Base-by-base conservation (phyloP, 805 yeast genomes). In the Kuraishia molischiana region DNA sequence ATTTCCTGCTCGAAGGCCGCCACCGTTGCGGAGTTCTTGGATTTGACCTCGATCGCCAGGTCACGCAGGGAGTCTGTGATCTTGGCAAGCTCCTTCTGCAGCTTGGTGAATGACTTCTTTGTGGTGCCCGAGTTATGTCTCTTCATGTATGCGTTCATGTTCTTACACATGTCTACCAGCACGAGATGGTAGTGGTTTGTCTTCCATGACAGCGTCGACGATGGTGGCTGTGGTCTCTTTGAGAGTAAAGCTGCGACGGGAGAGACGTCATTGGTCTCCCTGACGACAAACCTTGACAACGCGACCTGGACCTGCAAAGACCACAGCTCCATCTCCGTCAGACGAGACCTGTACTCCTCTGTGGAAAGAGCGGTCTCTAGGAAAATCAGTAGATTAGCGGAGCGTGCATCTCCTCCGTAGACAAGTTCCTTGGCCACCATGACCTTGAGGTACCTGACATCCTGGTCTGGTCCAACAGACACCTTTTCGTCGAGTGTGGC, bases 391-490 rank as follows among this genome's bases (percentile, higher is more conserved):
- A 36, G 44, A 37, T 24, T 43, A 5, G 47, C 52, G 32, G 50
- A 48, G 40, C 50, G 45, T 29, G 50, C 47, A 24, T 47, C 49
- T 6, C 57, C 51, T 3, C 56, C 48, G 6, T 53, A 58, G 3
- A 72, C 47, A 9, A 70, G 47, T 43, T 71, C 70, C 41, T 56
- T 59, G 17, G 69, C 45, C 26, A 61, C 49, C 37, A 61, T 52
- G 18, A 66, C 47, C 34, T 56, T 55, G 18, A 72, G 50, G 50
- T 64, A 63, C 11, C 44, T 44, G 3, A 44, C 38, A n/a, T 47
- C 44, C 13, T 32, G 32, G 24, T 4, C 24, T 4, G 24, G 14
- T 4, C 21, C 32, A 18, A 9, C n/a, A 8, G 36, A 9, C 4
- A 35, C 11, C 10, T 24, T 8, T 4, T 19, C 26, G 5, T 15